Conservation (phyloP, 805 yeast species). For the Myxozyma vanderwaltii region DNA sequence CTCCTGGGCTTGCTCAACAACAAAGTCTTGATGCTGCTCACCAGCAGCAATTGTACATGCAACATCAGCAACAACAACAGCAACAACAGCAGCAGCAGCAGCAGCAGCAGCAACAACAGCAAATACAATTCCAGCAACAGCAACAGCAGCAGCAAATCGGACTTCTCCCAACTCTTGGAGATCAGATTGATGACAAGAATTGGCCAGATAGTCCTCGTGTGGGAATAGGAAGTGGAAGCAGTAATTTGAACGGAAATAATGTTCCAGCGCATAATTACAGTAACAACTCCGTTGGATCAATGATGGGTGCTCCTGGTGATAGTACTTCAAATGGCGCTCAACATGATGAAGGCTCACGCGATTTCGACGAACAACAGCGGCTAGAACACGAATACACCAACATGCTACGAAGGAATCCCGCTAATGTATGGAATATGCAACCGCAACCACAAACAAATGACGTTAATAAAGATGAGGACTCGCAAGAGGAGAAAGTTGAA, state of each 20-base stretch:
- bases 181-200: slow-evolving; percentile 12
- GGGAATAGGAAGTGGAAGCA: slow-evolving; percentile 4
- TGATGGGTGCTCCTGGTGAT: slow-evolving; percentile 4
- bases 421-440: slow-evolving; percentile 5
- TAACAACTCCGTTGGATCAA: slow-evolving; percentile 2
- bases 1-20: slow-evolving; percentile 19
- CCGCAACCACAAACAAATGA: background rate
- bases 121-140: background rate
- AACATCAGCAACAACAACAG: slow-evolving; percentile 15
- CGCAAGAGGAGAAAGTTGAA: slow-evolving; percentile 45
- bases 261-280: background rate
- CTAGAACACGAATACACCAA: slow-evolving; percentile 18
- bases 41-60: slow-evolving; percentile 11
- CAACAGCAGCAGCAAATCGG: slow-evolving; percentile 22
- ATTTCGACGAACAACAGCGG: slow-evolving; percentile 15
- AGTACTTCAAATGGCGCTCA: slow-evolving; percentile 2
- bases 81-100: slow-evolving; percentile 2
- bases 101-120: slow-evolving; percentile 8
- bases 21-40: slow-evolving; percentile 6
- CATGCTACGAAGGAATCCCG: slow-evolving; percentile 9
- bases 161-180: slow-evolving; percentile 1
- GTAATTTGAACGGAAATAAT: background rate
- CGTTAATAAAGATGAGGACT: background rate
- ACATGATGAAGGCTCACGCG: slow-evolving; percentile 12
- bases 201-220: slow-evolving; percentile 16